Evolutionary conservation across 2,329 filamentous ascomycete species (phyloP).

Genomic region (Fusarium sp.): DNA sequence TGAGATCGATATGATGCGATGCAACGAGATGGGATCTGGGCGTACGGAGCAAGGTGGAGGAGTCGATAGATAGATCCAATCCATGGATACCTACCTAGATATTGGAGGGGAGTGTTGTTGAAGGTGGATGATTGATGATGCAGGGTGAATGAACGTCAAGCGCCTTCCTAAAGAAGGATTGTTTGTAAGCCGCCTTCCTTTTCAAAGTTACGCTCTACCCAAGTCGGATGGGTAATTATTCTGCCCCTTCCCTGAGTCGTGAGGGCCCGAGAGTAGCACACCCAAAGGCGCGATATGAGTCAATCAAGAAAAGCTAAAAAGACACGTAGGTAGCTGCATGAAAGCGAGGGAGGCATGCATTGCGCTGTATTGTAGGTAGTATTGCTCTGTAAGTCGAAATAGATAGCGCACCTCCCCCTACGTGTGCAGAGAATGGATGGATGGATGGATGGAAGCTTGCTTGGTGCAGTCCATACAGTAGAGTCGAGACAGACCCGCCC

Average conservation of each 20-base stretch:
- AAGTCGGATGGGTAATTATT: neutral
- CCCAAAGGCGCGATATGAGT: slow-evolving; percentile 8
- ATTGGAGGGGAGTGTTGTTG: slow-evolving; percentile 14
- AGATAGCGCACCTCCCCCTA: neutral
- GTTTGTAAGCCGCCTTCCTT: neutral
- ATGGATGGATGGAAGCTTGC: neutral
- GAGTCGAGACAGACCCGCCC: slow-evolving; percentile 3
- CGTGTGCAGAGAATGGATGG: neutral
- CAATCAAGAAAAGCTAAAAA: slow-evolving; percentile 6
- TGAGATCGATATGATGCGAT: slow-evolving; percentile 14
- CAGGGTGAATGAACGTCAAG: neutral
- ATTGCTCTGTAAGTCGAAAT: neutral
- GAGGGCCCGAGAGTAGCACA: neutral
- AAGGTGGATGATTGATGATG: neutral
- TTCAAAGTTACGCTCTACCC: neutral
- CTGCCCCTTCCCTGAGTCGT: neutral
- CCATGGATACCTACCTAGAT: neutral
- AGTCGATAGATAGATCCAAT: neutral
- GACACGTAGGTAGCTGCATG: neutral
- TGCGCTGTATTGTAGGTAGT: neutral
- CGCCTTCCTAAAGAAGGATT: neutral
- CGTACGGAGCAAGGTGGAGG: neutral
- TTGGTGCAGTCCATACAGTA: too few species aligned
- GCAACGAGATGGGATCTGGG: slow-evolving; percentile 14
- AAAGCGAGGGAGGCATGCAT: neutral